phyloP scores from a whole-genome alignment of 768 basidiomycete genomes.

The Rhizopogon vulgaris region DNA sequence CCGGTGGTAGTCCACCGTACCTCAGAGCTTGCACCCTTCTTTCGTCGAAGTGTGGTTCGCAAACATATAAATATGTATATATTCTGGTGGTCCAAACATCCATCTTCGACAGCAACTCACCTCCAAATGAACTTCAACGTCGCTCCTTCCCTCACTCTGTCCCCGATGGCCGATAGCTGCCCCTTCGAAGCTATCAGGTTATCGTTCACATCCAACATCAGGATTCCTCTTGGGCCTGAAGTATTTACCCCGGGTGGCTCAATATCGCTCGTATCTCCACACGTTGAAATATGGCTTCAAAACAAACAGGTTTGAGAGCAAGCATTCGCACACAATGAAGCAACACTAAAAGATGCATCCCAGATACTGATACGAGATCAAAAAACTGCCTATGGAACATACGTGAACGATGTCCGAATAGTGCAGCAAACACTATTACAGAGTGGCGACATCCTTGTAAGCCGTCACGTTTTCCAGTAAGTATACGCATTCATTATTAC shows the following conservation, averaged over 20 bases:
- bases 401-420: slow-evolving; percentile 39
- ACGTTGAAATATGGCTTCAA: slow-evolving; percentile 43
- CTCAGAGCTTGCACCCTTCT: neutral
- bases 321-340: neutral
- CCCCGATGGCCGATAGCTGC: slow-evolving; percentile 30
- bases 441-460: slow-evolving; percentile 39
- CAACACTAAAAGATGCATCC: slow-evolving; percentile 6
- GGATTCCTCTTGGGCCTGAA: slow-evolving; percentile 28
- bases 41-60: neutral
- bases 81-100: neutral
- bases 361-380: slow-evolving; percentile 45
- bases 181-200: slow-evolving; percentile 33
- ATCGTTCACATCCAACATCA: slow-evolving; percentile 22
- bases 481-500: slow-evolving; percentile 6
- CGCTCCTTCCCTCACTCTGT: slow-evolving; percentile 27
- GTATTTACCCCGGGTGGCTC: slow-evolving; percentile 24
- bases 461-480: slow-evolving; percentile 10
- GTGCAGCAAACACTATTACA: slow-evolving; percentile 30
- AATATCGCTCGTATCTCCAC: slow-evolving; percentile 35
- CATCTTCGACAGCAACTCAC: neutral
- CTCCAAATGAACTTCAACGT: slow-evolving; percentile 19
- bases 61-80: neutral
- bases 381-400: slow-evolving; percentile 41
- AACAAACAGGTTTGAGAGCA: slow-evolving; percentile 31
- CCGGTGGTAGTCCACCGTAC: neutral